Evolutionary conservation across 2,329 filamentous ascomycete genomes (phyloP).

Genomic region (Colletotrichum gigasporum): DNA sequence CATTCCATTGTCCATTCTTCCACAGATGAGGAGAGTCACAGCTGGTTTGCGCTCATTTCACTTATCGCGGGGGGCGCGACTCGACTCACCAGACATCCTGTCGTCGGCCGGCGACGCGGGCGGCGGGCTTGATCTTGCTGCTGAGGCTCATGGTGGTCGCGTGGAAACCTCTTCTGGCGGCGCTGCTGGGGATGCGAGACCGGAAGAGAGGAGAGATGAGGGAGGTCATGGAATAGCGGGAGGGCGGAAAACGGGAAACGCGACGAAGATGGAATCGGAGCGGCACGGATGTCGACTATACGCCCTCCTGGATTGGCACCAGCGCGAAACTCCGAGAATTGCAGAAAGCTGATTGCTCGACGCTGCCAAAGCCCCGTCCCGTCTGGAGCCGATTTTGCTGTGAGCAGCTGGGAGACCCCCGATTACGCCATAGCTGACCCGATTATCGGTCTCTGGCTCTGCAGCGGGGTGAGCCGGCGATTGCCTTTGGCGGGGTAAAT

Average conservation of each 20-base stretch:
- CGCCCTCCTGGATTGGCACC: not conserved
- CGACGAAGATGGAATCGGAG: slow-evolving; percentile 1
- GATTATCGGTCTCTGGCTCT: slow-evolving; percentile 26
- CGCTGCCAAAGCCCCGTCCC: slow-evolving; percentile 12
- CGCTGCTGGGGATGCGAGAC: slow-evolving; percentile 30
- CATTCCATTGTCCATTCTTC: not conserved
- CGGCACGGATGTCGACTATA: not conserved
- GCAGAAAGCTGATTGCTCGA: slow-evolving; percentile 28
- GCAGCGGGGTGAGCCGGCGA: slow-evolving; percentile 29
- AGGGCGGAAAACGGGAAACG: not conserved
- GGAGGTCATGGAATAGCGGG: slow-evolving; percentile 25
- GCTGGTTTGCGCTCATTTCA: not conserved
- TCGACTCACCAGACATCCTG: slow-evolving; percentile 61
- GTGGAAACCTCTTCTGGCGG: slow-evolving; percentile 28
- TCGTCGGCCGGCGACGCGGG: slow-evolving; percentile 57
- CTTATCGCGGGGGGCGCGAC: not conserved
- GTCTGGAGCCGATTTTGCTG: slow-evolving; percentile 16
- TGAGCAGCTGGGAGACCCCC: not conserved
- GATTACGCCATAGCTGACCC: slow-evolving; percentile 22
- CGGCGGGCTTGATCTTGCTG: slow-evolving; percentile 59
- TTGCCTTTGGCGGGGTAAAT: slow-evolving; percentile 25
- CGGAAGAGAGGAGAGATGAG: slow-evolving; percentile 28
- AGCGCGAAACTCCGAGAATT: slow-evolving; percentile 16
- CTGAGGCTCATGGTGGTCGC: slow-evolving; percentile 51
- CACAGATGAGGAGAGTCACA: not conserved